Evolutionary conservation across 768 basidiomycete genomes (phyloP), one percentile per base, ranked within the genome.

Genomic region (Suillus subalutaceus): DNA sequence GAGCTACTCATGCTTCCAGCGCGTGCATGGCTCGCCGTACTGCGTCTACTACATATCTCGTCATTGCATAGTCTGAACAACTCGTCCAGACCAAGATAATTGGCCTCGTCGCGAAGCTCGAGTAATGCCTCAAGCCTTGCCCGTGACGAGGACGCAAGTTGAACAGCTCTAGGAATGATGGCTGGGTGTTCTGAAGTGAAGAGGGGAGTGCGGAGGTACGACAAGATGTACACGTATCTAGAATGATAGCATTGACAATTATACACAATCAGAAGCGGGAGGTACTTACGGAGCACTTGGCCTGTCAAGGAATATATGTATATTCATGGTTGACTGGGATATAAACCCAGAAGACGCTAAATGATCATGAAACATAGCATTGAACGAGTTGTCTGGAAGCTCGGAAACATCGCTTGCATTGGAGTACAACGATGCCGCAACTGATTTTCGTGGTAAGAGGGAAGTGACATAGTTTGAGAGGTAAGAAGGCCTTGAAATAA

Each of bases 251-350:
- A 63, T 32, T 60, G 67, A 48, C 60, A 66, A 65, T 62, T 62
- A 12, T 32, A 58, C 57, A 32, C 12, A 61, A 53, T 62, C 60
- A 62, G 30, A 7, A 15, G 43, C 9, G 23, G 63, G 38, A 15
- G 53, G 41, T 12, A 84, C 92, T 82, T 77, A 93, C 91, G 93
- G 90, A 38, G 87, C 80, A 70, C 92, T 93, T 0, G 93, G 85
- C 32, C 93, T 83, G 73, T 95, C 93, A 30, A 95, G 80, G 78
- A 95, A 95, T 16, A 94, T 71, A 68, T 93, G 90, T 43, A 93
- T 76, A 53, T 76, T 81, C 44, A 79, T 78, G 6, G 85, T 80
- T 2, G 82, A 73, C 32, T 80, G 82, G 1, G 79, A 70, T 4
- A 89, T 72, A 46, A 86, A 77, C 7, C 88, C 89, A 63, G 87